phyloP scores from a whole-genome alignment of 202 grass and related monocot genomes.

The Zoysia matrella region DNA sequence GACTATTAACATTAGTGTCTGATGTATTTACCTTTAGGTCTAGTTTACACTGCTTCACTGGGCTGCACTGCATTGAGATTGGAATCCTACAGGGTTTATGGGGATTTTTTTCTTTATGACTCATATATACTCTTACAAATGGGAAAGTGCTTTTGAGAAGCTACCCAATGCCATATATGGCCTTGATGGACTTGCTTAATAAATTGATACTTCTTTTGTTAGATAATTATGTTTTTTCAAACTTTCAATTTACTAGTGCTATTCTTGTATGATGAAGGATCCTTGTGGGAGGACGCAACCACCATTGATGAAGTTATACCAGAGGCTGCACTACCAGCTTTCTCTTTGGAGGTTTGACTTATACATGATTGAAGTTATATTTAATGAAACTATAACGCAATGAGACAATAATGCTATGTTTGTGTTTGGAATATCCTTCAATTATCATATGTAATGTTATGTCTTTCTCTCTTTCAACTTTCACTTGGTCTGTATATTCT shows the following conservation, averaged over 20 bases:
- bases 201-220: conserved; percentile 32
- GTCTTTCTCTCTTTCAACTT: conserved; percentile 10
- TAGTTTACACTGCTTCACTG: not conserved
- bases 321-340: conserved; percentile 92
- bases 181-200: conserved; percentile 6
- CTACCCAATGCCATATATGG: not conserved
- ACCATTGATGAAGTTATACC: conserved; percentile 85
- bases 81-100: not conserved
- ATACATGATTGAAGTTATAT: conserved; percentile 36
- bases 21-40: conserved; percentile 17
- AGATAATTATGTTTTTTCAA: conserved; percentile 35
- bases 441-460: conserved; percentile 27
- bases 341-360: conserved; percentile 85
- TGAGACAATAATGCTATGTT: conserved; percentile 19
- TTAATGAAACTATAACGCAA: conserved; percentile 17
- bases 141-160: not conserved
- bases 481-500: conserved; percentile 27
- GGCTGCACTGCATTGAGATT: not conserved
- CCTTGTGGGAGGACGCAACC: conserved; percentile 78
- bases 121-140: not conserved
- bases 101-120: not conserved
- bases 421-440: conserved; percentile 23
- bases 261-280: conserved; percentile 55
- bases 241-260: conserved; percentile 43
- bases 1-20: conserved; percentile 12